Evolutionary conservation across 371 early-diverging fungal species (phyloP).

Genomic region (Mortierella sp.): DNA sequence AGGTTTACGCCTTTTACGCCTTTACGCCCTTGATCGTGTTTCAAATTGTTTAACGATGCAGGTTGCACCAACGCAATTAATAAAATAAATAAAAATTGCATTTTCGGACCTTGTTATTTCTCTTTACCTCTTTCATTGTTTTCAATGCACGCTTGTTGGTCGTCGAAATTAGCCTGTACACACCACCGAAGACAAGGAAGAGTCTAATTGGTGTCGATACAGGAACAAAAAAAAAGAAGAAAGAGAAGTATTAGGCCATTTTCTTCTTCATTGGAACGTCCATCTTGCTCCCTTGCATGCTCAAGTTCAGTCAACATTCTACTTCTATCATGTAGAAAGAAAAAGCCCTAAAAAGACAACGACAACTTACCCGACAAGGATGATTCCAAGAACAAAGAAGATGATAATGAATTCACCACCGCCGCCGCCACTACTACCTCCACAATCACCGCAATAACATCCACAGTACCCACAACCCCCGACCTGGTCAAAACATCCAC

Average conservation of each 20-base stretch:
- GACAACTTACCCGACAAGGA: slow-evolving; percentile 5
- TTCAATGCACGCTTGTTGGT: slow-evolving; percentile 18
- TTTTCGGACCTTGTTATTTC: background rate
- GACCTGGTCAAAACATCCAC: background rate
- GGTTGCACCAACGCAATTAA: background rate
- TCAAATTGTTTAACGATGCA: background rate
- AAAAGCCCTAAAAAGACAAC: background rate
- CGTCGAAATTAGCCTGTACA: slow-evolving; percentile 11
- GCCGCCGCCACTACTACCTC: background rate
- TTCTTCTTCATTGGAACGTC: too few relatives aligned
- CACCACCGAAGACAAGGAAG: slow-evolving; percentile 25
- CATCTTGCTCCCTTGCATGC: too few relatives aligned
- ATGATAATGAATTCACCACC: background rate
- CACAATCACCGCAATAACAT: background rate
- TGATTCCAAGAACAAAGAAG: background rate
- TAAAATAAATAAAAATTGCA: background rate
- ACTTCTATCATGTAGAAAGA: background rate
- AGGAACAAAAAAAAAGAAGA: background rate
- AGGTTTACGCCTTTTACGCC: too few relatives aligned
- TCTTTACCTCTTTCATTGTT: slow-evolving; percentile 34
- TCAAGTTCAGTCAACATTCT: background rate
- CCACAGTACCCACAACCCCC: slow-evolving; percentile 8
- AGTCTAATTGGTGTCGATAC: slow-evolving; percentile 2
- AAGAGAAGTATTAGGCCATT: background rate
- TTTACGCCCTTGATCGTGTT: background rate